A percentile compares a stretch with the other conserved stretches of the same genome.
Conservation (phyloP, 163 green algal species). For the Picocystis sp. region DNA sequence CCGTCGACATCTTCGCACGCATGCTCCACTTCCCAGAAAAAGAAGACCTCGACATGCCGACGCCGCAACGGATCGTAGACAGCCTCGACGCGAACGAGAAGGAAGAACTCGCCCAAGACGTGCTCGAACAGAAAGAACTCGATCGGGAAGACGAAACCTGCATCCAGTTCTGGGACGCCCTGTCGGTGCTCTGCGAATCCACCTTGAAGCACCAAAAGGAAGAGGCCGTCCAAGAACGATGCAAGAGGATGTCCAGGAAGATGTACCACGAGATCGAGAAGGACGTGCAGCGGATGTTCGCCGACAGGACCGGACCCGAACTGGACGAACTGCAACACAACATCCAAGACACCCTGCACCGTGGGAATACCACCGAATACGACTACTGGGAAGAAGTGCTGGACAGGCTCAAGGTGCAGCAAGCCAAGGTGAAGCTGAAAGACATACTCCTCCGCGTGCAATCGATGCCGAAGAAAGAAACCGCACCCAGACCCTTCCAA, state of each 20-base stretch:
- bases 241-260: conserved; percentile 7
- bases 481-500: no score
- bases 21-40: conserved; percentile 37
- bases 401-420: conserved; percentile 30
- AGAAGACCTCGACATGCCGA: conserved; percentile 26
- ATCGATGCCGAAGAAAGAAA: conserved; percentile 6
- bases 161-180: conserved; percentile 19
- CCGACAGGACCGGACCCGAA: conserved; percentile 42
- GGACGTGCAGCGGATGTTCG: conserved; percentile 19
- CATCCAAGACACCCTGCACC: conserved; percentile 28
- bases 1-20: conserved; percentile 59
- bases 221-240: conserved; percentile 7
- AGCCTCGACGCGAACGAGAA: conserved; percentile 36
- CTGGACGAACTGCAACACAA: conserved; percentile 50
- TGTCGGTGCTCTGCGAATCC: conserved; percentile 17
- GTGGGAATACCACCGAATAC: conserved; percentile 47
- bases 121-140: conserved; percentile 24
- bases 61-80: conserved; percentile 7
- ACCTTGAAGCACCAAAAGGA: no score
- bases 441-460: conserved; percentile 2
- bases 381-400: conserved; percentile 84
- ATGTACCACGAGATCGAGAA: conserved; percentile 12
- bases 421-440: background rate
- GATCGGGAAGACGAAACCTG: conserved; percentile 15
- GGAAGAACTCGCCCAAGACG: conserved; percentile 33